These are phyloP conservation scores for Orobanche coerulescens DNA, from an alignment of 257 asterid genomes.

Conservation along the genomic window DNA sequence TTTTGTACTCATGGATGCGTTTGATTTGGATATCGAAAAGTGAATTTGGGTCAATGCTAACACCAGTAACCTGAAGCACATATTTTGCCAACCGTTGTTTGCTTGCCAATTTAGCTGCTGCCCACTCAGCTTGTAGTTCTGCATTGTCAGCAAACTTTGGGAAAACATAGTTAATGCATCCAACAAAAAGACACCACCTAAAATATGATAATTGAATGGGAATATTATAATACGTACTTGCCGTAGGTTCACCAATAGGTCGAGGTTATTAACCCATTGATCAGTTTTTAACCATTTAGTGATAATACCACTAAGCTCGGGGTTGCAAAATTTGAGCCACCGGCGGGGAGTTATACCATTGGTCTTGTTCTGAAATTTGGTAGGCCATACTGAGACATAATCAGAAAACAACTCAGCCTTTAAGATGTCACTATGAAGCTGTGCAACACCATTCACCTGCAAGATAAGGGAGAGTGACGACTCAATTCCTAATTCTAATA, in stretches of 20 bases:
- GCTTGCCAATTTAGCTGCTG: slow-evolving; percentile 87
- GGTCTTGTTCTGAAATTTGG: slow-evolving; percentile 94
- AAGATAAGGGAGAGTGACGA: slow-evolving; percentile 18
- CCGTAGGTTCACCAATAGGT: slow-evolving; percentile 69
- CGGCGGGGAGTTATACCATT: slow-evolving; percentile 99
- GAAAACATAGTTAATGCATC: slow-evolving; percentile 21
- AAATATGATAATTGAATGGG: slow-evolving; percentile 7
- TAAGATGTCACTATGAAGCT: slow-evolving; percentile 91
- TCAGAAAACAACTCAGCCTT: slow-evolving; percentile 78
- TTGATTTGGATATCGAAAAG: slow-evolving; percentile 97
- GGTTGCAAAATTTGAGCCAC: slow-evolving; percentile 92
- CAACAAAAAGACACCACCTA: slow-evolving; percentile 12
- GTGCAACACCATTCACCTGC: slow-evolving; percentile 99
- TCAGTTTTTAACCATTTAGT: slow-evolving; percentile 97
- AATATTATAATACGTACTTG: slow-evolving; percentile 45
- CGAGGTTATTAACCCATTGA: slow-evolving; percentile 87
- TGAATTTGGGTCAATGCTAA: slow-evolving; percentile 70
- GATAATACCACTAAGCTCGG: slow-evolving; percentile 85
- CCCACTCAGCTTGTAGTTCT: slow-evolving; percentile 81
- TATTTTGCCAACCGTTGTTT: slow-evolving; percentile 78
- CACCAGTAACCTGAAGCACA: slow-evolving; percentile 67
- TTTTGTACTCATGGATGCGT: slow-evolving; percentile 96
- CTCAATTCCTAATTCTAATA: slow-evolving; percentile 14
- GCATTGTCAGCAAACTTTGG: slow-evolving; percentile 74
- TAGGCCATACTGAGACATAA: slow-evolving; percentile 92